These are phyloP conservation scores for Penicillium sp. DNA, from an alignment of 2,329 filamentous ascomycete species.

Conservation along the genomic window DNA sequence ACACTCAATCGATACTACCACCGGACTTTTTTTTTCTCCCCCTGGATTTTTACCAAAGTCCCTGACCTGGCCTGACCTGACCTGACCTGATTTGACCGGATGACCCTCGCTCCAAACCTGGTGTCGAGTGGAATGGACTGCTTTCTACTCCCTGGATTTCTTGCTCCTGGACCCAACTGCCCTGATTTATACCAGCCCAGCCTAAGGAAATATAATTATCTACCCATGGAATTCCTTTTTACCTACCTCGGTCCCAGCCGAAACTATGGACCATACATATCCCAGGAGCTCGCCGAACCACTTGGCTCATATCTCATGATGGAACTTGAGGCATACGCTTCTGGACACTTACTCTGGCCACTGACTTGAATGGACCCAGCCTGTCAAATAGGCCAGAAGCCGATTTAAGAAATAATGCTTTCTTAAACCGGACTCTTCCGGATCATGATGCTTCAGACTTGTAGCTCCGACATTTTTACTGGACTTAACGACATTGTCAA, in stretches of 20 bases:
- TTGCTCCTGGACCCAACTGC: slow-evolving; percentile 1
- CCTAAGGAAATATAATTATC: slow-evolving; percentile 18
- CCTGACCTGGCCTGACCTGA: slow-evolving; percentile 14
- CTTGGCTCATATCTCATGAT: slow-evolving; percentile 18
- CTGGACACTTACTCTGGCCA: slow-evolving; percentile 15
- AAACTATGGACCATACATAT: slow-evolving; percentile 4
- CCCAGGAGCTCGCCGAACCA: slow-evolving; percentile 21
- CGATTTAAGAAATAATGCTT: slow-evolving; percentile 10
- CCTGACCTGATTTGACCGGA: neutral
- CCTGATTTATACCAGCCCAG: slow-evolving; percentile 4
- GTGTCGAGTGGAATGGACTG: slow-evolving; percentile 30
- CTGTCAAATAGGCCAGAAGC: slow-evolving; percentile 11
- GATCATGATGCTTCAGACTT: slow-evolving; percentile 15
- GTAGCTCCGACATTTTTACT: slow-evolving; percentile 8
- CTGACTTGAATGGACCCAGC: slow-evolving; percentile 15
- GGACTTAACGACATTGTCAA: neutral
- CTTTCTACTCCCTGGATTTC: slow-evolving; percentile 7
- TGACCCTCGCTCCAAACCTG: slow-evolving; percentile 32
- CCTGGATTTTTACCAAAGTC: slow-evolving; percentile 20
- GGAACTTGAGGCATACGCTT: slow-evolving; percentile 19
- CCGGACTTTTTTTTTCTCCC: slow-evolving; percentile 12
- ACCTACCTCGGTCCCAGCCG: slow-evolving; percentile 15
- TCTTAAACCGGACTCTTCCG: slow-evolving; percentile 5
- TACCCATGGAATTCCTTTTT: slow-evolving; percentile 16
- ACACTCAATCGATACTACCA: slow-evolving; percentile 30